Evolutionary conservation across 495 filamentous ascomycete species (phyloP), one percentile per base, ranked within the genome.

Genomic region (Astrothelium macrocarpum): DNA sequence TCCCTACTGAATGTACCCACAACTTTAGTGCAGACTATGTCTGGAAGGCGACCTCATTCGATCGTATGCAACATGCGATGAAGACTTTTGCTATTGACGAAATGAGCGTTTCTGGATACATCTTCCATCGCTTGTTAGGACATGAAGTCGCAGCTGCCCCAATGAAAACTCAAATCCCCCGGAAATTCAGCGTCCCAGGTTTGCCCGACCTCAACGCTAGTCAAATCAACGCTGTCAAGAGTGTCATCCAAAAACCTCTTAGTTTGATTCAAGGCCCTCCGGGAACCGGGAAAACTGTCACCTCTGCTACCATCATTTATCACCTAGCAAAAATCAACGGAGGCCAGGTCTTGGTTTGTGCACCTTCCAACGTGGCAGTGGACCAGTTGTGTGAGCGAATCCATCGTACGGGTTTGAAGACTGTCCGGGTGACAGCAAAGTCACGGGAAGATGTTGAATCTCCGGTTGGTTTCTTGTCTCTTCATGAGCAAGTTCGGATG

Each of bases 11-110:
- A 70, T 97, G 95, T 78, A 97, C 95, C 1, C 91, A 96, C 74
- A 95, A 96, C 71, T 99, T 97, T 75, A 95, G 88, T 39, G 94
- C 92, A 64, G 94, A 99, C 74, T 99, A 99, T 72, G 94, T 99
- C 32, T 99, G 94, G 94, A 99, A 99, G 71, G 94, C 94, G 25
- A 99, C 95, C 1, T 96, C 92, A 0, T 99, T 97, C 71, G 94
- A 99, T 72, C 91, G 94, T 65, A 99, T 99, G 94, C 94, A 99
- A 74, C 84, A 90, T 65, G 94, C 94, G 39, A 97, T 99, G 94
- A 97, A 97, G 81, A 97, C 90, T 0, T 99, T 99, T 71, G 94
- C 94, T 26, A 86, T 99, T 59, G 94, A 99, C 67, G 94, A 99
- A 71, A 90, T 95, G 87, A 97, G 92, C 71, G 91, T 99, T 60